Base-by-base conservation (phyloP, 306 rosid genomes). In the Gastrolobium villosum region DNA sequence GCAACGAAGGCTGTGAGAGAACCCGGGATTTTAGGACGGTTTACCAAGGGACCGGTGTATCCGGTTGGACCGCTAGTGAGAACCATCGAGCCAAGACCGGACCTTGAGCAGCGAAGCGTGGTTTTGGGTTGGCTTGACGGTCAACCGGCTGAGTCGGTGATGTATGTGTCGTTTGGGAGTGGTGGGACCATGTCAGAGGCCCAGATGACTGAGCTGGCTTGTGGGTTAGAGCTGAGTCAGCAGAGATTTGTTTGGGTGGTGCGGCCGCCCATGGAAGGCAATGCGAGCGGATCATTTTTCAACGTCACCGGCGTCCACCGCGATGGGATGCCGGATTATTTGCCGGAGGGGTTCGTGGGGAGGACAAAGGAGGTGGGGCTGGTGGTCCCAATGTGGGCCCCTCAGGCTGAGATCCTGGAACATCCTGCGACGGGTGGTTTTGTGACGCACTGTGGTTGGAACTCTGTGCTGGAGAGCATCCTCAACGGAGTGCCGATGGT, bases 191-290 rank as follows among this genome's bases (percentile, higher is more conserved):
- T 93, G 52, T 64, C 89, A 0, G 48, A 4, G 32, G 78, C 55
- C 15, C 98, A 93, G 44, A 86, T 80, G 65, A 80, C 28, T 1
- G 92, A 93, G 55, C n/a, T 91, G 34, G 98, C 97, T 1, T 87
- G 77, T 79, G 98, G 95, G 0, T 80, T 93, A 66, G 98, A 93
- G 84, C 14, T 90, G 67, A 93, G 95, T 49, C 65, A 36, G 43
- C 92, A 88, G 31, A 77, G 93, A 65, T 93, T 91, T 68, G 49
- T 93, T 50, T 93, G 98, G 98, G 93, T 90, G 74, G 87, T 91
- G 13, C 82, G 93, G 0, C 82, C 85, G 0, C 92, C 97, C 2
- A 54, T 2, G 3, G 61, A 32, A 6, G 69, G 34, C 0, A 49
- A 70, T 4, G 49, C 67, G 0, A 39, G 55, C 3, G 86, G 79